phyloP scores from a whole-genome alignment of 352 stramenopile species.

The Phytopythium mirpurense region DNA sequence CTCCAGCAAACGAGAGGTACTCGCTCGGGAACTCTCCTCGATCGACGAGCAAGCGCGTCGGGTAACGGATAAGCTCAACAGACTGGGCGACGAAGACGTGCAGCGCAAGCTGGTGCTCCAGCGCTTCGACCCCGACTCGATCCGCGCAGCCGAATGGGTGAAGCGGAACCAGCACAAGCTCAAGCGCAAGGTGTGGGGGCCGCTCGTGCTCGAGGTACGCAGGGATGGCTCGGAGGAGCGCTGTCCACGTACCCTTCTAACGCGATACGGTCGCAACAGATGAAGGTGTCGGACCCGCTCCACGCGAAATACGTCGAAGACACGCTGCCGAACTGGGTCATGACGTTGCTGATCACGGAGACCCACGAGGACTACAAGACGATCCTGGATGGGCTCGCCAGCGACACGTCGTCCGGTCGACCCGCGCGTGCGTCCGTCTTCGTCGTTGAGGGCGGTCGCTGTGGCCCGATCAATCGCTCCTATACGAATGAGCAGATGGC shows the following conservation, averaged over 20 bases:
- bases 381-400: slow-evolving; percentile 63
- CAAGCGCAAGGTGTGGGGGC: slow-evolving; percentile 76
- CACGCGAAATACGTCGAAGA: slow-evolving; percentile 85
- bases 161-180: slow-evolving; percentile 62
- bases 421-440: slow-evolving; percentile 64
- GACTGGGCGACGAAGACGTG: slow-evolving; percentile 72
- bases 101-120: slow-evolving; percentile 59
- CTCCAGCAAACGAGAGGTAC: slow-evolving; percentile 55
- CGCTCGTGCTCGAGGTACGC: slow-evolving; percentile 66
- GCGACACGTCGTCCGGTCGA: slow-evolving; percentile 25
- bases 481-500: slow-evolving; percentile 58
- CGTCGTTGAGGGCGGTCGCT: slow-evolving; percentile 57
- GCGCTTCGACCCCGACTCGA: slow-evolving; percentile 57
- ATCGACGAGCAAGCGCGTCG: slow-evolving; percentile 51
- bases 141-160: slow-evolving; percentile 74
- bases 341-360: slow-evolving; percentile 69
- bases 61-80: slow-evolving; percentile 45
- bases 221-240: neutral
- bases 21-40: slow-evolving; percentile 35
- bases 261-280: slow-evolving; percentile 15
- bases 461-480: slow-evolving; percentile 42
- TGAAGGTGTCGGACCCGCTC: slow-evolving; percentile 74
- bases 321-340: slow-evolving; percentile 74
- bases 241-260: too few relatives aligned
- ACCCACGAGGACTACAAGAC: slow-evolving; percentile 81